phyloP scores from a whole-genome alignment of 2,329 filamentous ascomycete genomes.

The Colletotrichum sp. region DNA sequence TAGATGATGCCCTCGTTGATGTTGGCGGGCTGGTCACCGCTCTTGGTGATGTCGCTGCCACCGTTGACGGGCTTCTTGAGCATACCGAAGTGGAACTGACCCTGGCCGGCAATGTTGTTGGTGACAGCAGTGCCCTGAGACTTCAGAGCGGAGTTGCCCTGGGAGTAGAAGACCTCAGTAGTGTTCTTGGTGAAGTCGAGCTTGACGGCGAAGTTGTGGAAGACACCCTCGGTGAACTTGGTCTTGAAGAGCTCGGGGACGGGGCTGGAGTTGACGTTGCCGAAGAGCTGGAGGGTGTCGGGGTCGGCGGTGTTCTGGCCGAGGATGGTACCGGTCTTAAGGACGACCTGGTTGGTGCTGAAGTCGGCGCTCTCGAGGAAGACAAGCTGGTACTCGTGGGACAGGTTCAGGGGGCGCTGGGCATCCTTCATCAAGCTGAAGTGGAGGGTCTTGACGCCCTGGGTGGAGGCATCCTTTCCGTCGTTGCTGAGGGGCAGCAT shows the following conservation, averaged over 20 bases:
- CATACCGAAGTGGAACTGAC: slow-evolving; percentile 67
- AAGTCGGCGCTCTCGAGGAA: slow-evolving; percentile 54
- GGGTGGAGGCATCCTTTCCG: slow-evolving; percentile 55
- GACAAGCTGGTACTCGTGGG: slow-evolving; percentile 65
- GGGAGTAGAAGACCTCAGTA: slow-evolving; percentile 63
- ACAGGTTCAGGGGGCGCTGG: slow-evolving; percentile 58
- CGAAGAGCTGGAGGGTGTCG: slow-evolving; percentile 50
- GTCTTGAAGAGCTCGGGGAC: slow-evolving; percentile 55
- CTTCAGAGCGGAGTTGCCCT: slow-evolving; percentile 47
- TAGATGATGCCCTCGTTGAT: slow-evolving; percentile 60
- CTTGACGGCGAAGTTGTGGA: slow-evolving; percentile 67
- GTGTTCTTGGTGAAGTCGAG: slow-evolving; percentile 62
- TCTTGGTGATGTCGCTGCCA: slow-evolving; percentile 48
- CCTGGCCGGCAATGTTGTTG: slow-evolving; percentile 61
- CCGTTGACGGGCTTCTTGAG: slow-evolving; percentile 63
- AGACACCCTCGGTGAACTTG: slow-evolving; percentile 53
- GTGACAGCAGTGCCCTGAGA: slow-evolving; percentile 48
- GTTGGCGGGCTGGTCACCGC: slow-evolving; percentile 50
- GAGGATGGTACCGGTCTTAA: slow-evolving; percentile 61
- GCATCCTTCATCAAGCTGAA: slow-evolving; percentile 62
- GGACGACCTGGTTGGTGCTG: slow-evolving; percentile 56
- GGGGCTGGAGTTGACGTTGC: slow-evolving; percentile 50
- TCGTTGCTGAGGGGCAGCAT: slow-evolving; percentile 56
- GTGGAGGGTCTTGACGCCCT: slow-evolving; percentile 65
- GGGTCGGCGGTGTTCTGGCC: slow-evolving; percentile 38